Conservation (phyloP, 306 rosid species). For the Lupinus albus region DNA sequence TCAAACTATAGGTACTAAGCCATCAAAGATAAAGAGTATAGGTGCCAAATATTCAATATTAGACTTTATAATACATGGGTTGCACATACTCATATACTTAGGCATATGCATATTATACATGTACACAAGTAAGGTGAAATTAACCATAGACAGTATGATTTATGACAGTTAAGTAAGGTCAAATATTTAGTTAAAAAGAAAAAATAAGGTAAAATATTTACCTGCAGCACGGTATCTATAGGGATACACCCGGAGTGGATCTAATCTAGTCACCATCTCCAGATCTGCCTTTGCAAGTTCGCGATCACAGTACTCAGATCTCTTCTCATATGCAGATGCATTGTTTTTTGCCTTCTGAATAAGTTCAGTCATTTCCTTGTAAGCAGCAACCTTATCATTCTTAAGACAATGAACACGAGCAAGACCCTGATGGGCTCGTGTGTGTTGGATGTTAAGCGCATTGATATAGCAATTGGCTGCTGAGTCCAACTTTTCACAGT, state of each 20-base stretch:
- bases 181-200: neutral
- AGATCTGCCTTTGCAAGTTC: constrained; percentile 80
- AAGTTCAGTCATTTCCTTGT: constrained; percentile 79
- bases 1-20: neutral
- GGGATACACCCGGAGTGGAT: constrained; percentile 93
- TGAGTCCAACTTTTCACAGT: constrained; percentile 60
- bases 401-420: constrained; percentile 82
- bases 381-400: constrained; percentile 71
- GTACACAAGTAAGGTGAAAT: neutral
- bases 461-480: constrained; percentile 91
- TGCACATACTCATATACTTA: neutral
- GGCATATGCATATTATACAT: neutral
- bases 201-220: constrained; percentile 32
- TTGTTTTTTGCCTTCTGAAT: constrained; percentile 55
- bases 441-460: constrained; percentile 85
- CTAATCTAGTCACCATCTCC: constrained; percentile 84
- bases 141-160: constrained; percentile 4
- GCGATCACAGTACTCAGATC: constrained; percentile 88
- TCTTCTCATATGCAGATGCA: constrained; percentile 92
- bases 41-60: constrained; percentile 5
- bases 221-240: constrained; percentile 97
- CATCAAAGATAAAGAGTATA: constrained; percentile 2
- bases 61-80: neutral
- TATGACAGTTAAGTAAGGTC: constrained; percentile 8
- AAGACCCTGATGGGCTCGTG: constrained; percentile 96